These are phyloP conservation scores for Aspergillus spinulosporus DNA, from an alignment of 2,329 filamentous ascomycete species.

Conservation along the genomic window DNA sequence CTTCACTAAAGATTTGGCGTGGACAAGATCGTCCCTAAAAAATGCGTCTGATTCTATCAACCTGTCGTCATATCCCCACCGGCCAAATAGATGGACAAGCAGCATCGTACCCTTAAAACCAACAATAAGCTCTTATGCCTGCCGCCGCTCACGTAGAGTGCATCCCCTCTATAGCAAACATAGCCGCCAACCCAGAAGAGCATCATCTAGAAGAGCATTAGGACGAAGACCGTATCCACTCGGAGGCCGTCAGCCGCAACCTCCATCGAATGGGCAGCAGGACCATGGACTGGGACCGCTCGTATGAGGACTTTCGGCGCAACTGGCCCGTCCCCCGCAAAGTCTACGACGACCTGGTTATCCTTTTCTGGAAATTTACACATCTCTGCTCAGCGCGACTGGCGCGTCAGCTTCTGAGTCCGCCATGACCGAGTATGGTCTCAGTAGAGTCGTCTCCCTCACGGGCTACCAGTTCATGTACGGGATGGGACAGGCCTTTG, in stretches of 20 bases:
- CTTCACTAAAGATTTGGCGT: no score
- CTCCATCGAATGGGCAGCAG: neutral
- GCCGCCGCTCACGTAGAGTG: no score
- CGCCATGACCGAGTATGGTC: conserved; percentile 7
- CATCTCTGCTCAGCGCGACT: conserved; percentile 1
- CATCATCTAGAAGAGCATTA: neutral
- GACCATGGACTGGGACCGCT: neutral
- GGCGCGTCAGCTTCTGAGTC: conserved; percentile 8
- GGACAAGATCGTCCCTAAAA: no score
- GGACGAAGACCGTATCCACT: neutral
- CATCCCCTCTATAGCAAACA: neutral
- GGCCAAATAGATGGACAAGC: no score
- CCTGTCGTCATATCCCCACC: no score
- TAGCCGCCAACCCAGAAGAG: neutral
- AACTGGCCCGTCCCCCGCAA: conserved; percentile 9
- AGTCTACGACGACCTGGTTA: conserved; percentile 5
- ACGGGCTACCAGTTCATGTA: conserved; percentile 3
- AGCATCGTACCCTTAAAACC: no score
- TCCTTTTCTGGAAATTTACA: conserved; percentile 9
- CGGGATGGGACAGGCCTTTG: conserved; percentile 7
- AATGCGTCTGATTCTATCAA: no score
- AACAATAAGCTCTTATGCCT: no score
- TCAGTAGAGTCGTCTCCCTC: neutral
- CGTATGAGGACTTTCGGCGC: neutral
- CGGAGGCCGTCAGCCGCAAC: neutral